Percentiles rank a stretch among this genome's conserved stretches.
phyloP scores from a whole-genome alignment of 805 yeast species.

The Diddensiella caesifluorescens region DNA sequence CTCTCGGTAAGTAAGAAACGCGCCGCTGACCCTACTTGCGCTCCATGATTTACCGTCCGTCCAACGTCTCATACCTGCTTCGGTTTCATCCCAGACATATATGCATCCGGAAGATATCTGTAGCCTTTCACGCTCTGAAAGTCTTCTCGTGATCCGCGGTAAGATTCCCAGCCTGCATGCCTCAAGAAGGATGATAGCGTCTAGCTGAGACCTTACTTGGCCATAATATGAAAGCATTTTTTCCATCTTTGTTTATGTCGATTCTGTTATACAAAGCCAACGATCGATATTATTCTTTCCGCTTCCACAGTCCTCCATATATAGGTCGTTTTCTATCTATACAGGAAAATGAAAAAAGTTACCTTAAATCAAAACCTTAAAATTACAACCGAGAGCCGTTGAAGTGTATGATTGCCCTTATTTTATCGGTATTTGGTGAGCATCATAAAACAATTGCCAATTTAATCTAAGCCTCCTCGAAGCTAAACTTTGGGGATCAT shows the following conservation, averaged over 20 bases:
- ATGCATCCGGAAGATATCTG: constrained; percentile 54
- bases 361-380: too few relatives aligned
- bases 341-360: too few relatives aligned
- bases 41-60: constrained; percentile 74
- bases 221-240: constrained; percentile 60
- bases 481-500: too few relatives aligned
- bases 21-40: constrained; percentile 63
- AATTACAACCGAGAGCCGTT: too few relatives aligned
- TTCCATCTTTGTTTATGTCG: constrained; percentile 4
- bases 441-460: too few relatives aligned
- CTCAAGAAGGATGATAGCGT: constrained; percentile 61
- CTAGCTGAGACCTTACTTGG: constrained; percentile 48
- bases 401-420: too few relatives aligned
- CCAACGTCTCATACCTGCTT: constrained; percentile 71
- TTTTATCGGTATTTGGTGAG: too few relatives aligned
- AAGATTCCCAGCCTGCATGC: constrained; percentile 53
- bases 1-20: constrained; percentile 58
- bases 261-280: too few relatives aligned
- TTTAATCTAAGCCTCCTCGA: too few relatives aligned
- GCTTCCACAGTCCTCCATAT: too few relatives aligned
- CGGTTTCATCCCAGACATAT: constrained; percentile 67
- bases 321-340: too few relatives aligned
- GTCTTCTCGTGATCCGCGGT: constrained; percentile 52
- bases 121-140: constrained; percentile 51
- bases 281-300: too few relatives aligned